These are phyloP conservation scores for Pharus latifolius DNA, from an alignment of 176 grass and related monocot species.

Conservation along the genomic window DNA sequence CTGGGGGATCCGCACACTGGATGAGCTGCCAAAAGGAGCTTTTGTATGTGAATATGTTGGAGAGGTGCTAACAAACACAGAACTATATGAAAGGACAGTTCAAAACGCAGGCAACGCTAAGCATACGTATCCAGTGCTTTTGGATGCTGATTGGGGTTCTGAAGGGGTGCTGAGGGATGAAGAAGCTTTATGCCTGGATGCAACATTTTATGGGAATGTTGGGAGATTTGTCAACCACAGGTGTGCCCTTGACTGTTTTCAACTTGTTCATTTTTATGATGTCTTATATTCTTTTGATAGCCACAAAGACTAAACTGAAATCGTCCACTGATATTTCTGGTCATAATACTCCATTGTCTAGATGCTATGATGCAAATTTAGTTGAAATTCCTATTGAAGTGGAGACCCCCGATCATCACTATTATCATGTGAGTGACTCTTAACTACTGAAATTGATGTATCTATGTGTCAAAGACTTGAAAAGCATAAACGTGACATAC, in stretches of 20 bases:
- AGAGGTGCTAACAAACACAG: slow-evolving; percentile 46
- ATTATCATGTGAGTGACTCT: slow-evolving; percentile 56
- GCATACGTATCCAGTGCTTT: slow-evolving; percentile 31
- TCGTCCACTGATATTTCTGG: not conserved
- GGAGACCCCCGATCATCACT: slow-evolving; percentile 59
- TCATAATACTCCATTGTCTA: slow-evolving; percentile 13
- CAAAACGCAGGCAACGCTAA: slow-evolving; percentile 26
- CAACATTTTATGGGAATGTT: slow-evolving; percentile 66
- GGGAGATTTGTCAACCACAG: slow-evolving; percentile 72
- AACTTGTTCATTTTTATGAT: not conserved
- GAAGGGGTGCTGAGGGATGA: slow-evolving; percentile 36
- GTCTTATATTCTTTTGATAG: not conserved
- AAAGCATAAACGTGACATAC: not conserved
- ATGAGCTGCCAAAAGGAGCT: slow-evolving; percentile 56
- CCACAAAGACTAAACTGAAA: not conserved
- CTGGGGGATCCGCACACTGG: slow-evolving; percentile 52
- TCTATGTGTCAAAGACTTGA: not conserved
- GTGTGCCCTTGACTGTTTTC: slow-evolving; percentile 9
- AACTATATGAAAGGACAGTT: slow-evolving; percentile 35
- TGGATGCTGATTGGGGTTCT: slow-evolving; percentile 63
- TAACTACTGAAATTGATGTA: not conserved
- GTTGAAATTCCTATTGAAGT: slow-evolving; percentile 62
- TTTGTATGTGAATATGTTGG: slow-evolving; percentile 73
- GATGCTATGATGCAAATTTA: slow-evolving; percentile 62
- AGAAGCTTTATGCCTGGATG: slow-evolving; percentile 55